A percentile compares a stretch with the other conserved stretches of the same genome.
Conservation (phyloP, 352 stramenopile genomes). For the Ophiocytium majus region DNA sequence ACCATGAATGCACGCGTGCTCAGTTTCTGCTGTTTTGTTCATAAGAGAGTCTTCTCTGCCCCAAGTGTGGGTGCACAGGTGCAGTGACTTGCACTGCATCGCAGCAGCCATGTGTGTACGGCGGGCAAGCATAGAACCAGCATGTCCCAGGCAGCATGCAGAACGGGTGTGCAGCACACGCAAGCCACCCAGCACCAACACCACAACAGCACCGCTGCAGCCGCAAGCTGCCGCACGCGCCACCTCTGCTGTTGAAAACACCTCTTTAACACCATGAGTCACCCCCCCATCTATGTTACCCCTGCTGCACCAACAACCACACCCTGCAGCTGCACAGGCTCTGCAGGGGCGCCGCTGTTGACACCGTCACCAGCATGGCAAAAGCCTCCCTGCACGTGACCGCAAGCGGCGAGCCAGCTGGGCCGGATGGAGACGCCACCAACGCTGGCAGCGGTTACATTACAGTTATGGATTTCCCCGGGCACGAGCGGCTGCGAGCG, state of each 20-base stretch:
- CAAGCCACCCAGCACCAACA: too few relatives aligned
- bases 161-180: too few relatives aligned
- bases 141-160: too few relatives aligned
- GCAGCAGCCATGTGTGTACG: too few relatives aligned
- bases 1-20: too few relatives aligned
- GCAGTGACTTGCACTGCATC: too few relatives aligned
- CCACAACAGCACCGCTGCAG: too few relatives aligned
- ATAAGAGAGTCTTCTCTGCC: too few relatives aligned
- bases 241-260: background rate
- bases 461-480: constrained; percentile 32
- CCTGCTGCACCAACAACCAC: background rate
- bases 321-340: background rate
- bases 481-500: constrained; percentile 41
- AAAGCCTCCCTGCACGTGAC: background rate
- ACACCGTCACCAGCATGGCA: background rate
- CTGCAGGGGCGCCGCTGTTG: background rate
- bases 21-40: too few relatives aligned
- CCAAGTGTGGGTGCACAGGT: too few relatives aligned
- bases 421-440: background rate
- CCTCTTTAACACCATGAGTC: background rate
- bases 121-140: too few relatives aligned
- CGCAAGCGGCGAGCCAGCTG: background rate
- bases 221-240: too few relatives aligned
- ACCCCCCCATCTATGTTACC: background rate
- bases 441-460: background rate